Conservation (phyloP, 495 filamentous ascomycete genomes). For the Cetradonia linearis region DNA sequence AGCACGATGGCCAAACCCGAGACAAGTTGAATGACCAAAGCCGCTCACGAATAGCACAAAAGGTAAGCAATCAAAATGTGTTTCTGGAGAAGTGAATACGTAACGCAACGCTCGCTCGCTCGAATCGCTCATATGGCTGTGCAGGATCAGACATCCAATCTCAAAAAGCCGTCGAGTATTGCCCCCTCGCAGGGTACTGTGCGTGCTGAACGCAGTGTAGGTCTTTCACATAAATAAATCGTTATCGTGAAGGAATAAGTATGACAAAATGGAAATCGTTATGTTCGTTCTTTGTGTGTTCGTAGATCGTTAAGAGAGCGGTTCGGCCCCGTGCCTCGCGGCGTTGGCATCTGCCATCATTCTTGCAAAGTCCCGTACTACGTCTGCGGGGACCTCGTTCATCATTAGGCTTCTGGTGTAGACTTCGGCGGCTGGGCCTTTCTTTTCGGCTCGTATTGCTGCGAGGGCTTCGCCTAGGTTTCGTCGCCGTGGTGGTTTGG, state of each 20-base stretch:
- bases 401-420: conserved; percentile 89
- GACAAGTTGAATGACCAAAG: not conserved
- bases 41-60: not conserved
- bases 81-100: conserved; percentile 1
- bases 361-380: conserved; percentile 83
- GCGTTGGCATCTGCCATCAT: conserved; percentile 53
- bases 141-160: conserved; percentile 1
- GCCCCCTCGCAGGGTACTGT: conserved; percentile 20
- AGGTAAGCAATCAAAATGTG: conserved; percentile 1
- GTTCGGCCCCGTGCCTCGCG: conserved; percentile 15
- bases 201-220: conserved; percentile 23
- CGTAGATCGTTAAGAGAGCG: not conserved
- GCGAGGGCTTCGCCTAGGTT: conserved; percentile 78
- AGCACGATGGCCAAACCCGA: conserved; percentile 1
- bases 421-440: conserved; percentile 66
- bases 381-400: conserved; percentile 85
- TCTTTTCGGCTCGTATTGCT: conserved; percentile 58
- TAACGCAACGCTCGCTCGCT: conserved; percentile 12
- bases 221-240: conserved; percentile 4
- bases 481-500: conserved; percentile 44
- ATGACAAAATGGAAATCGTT: conserved; percentile 19
- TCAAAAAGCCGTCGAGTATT: conserved; percentile 7
- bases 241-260: conserved; percentile 10
- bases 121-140: conserved; percentile 10
- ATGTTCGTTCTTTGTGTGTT: not conserved